Conservation (phyloP, 177 flowering plant species). For the Vitis hybrid region DNA sequence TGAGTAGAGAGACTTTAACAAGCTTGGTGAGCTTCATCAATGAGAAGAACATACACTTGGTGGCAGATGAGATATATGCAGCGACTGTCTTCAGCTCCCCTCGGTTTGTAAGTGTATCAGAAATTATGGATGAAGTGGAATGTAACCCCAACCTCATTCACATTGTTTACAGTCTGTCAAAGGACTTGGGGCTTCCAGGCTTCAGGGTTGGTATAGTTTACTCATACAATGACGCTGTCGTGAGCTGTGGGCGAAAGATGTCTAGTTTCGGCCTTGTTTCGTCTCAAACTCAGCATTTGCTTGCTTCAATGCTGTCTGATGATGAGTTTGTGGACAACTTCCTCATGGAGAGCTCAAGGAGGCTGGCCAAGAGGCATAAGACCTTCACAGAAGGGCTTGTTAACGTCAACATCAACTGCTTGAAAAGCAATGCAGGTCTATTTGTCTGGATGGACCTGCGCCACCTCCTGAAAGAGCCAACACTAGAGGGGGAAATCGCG, state of each 20-base stretch:
- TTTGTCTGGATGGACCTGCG: slow-evolving; percentile 55
- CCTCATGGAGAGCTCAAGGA: slow-evolving; percentile 28
- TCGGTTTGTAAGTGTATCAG: slow-evolving; percentile 37
- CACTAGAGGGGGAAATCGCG: slow-evolving; percentile 31
- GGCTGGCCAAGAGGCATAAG: slow-evolving; percentile 30
- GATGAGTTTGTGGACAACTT: slow-evolving; percentile 35
- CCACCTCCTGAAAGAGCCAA: slow-evolving; percentile 29
- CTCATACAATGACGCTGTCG: slow-evolving; percentile 44
- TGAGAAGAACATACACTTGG: slow-evolving; percentile 42
- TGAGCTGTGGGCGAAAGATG: slow-evolving; percentile 39
- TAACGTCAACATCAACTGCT: slow-evolving; percentile 29
- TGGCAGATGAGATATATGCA: slow-evolving; percentile 52
- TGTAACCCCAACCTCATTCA: slow-evolving; percentile 36
- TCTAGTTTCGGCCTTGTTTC: slow-evolving; percentile 61
- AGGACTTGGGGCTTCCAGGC: slow-evolving; percentile 62
- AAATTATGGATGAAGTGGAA: slow-evolving; percentile 28
- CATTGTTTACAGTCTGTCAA: slow-evolving; percentile 50
- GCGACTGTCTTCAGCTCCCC: slow-evolving; percentile 42
- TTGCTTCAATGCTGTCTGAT: slow-evolving; percentile 44
- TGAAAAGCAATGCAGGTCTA: slow-evolving; percentile 46
- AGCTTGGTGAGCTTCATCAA: slow-evolving; percentile 36
- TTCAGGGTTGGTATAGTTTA: slow-evolving; percentile 53
- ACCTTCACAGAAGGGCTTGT: slow-evolving; percentile 27
- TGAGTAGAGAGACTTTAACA: slow-evolving; percentile 31
- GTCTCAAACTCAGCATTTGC: slow-evolving; percentile 45